Evolutionary conservation across 176 grass and related monocot genomes (phyloP), one percentile per base, ranked within the genome.

Genomic region (Lolium rigidum): DNA sequence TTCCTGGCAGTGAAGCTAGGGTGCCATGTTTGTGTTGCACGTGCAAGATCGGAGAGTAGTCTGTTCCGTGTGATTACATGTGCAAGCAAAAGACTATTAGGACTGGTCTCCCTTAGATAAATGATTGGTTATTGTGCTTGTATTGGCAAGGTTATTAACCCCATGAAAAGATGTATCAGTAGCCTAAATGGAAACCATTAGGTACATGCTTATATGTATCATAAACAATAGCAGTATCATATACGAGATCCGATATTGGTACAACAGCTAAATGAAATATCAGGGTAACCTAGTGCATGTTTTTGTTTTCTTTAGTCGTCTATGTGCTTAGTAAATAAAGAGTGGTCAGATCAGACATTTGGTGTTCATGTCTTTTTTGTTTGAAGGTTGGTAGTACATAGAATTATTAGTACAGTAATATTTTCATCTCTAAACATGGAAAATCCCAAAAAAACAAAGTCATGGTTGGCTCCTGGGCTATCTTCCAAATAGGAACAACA

Each of bases 381-480:
- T n/a, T n/a, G n/a, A n/a, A n/a, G n/a, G n/a, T n/a, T n/a, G n/a
- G n/a, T n/a, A 49, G 11, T 37, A 6, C 35, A 26, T 68, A 66
- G 35, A 56, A 8, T 52, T 74, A 52, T n/a, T n/a, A n/a, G n/a
- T n/a, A 28, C 20, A 74, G 31, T 41, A 10, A 61, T 55, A 56
- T 47, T 2, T 75, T 82, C 28, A 75, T 87, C 78, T 75, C 56
- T 35, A 86, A 39, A 61, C 9, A 0, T n/a, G 1, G 59, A 58
- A 84, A 24, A 31, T 44, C 37, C 13, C 39, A n/a, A 18, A 80
- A 80, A 7, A 62, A 6, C 3, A 61, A 69, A 60, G 38, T 71
- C 15, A 59, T 0, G 15, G 15, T 59, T 49, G 38, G 46, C 20
- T 46, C 41, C 69, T 22, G 1, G 1, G 21, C 7, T 69, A 68